Percentiles rank a stretch among this genome's conserved stretches.
Evolutionary conservation across 306 rosid genomes (phyloP).

Genomic region (Rosa rugosa): DNA sequence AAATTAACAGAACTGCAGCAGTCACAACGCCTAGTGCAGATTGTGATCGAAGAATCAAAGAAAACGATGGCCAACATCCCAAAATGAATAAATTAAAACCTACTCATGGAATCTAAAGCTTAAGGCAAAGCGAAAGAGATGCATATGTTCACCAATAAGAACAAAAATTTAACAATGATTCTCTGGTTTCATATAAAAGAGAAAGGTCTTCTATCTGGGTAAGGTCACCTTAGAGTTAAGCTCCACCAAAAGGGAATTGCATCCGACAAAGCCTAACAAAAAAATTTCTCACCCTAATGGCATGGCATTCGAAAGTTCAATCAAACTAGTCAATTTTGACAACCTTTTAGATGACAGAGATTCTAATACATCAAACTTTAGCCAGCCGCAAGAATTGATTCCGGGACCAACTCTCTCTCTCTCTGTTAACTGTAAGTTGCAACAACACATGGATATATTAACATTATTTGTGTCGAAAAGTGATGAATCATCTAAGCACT

Average conservation of each 20-base stretch:
- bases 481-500: not conserved
- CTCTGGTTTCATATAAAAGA: not conserved
- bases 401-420: not conserved
- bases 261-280: not conserved
- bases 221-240: not conserved
- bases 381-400: constrained; percentile 5
- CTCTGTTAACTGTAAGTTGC: not conserved
- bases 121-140: not conserved
- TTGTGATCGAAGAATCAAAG: not conserved
- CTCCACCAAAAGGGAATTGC: not conserved
- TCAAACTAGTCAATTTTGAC: constrained; percentile 9
- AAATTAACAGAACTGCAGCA: not conserved
- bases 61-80: not conserved
- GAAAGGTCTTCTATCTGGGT: not conserved
- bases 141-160: not conserved
- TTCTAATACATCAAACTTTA: not conserved
- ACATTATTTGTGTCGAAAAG: not conserved
- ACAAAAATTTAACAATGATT: not conserved
- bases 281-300: not conserved
- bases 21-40: not conserved
- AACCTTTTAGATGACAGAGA: not conserved
- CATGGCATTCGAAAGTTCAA: constrained; percentile 9
- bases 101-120: not conserved
- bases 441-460: not conserved
- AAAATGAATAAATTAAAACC: not conserved